phyloP scores from a whole-genome alignment of 2,329 filamentous ascomycete genomes.

The Scedosporium boydii region DNA sequence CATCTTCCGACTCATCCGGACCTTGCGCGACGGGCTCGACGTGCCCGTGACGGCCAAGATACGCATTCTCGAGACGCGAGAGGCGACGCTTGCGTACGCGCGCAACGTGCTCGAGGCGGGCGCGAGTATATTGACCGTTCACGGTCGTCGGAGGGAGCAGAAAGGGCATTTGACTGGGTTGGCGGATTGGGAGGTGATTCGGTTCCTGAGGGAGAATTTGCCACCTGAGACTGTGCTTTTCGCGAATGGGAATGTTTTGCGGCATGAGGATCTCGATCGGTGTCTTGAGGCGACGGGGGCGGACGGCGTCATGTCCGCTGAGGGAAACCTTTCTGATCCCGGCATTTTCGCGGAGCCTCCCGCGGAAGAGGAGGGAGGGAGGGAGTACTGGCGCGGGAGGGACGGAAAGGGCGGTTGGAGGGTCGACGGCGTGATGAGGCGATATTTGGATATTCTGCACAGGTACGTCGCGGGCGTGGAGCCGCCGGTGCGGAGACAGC shows the following conservation, averaged over 20 bases:
- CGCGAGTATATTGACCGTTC: conserved; percentile 87
- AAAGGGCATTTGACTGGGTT: conserved; percentile 93
- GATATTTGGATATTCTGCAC: conserved; percentile 88
- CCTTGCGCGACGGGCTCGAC: conserved; percentile 65
- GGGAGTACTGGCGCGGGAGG: conserved; percentile 78
- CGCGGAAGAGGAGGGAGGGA: conserved; percentile 50
- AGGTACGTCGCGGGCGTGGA: conserved; percentile 59
- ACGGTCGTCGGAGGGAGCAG: conserved; percentile 80
- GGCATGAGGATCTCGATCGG: conserved; percentile 63
- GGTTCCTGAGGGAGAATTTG: conserved; percentile 71
- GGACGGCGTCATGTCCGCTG: conserved; percentile 91
- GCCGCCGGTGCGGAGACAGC: conserved; percentile 57
- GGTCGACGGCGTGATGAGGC: conserved; percentile 75
- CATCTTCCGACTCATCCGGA: conserved; percentile 74
- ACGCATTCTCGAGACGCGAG: conserved; percentile 74
- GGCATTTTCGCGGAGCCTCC: conserved; percentile 70
- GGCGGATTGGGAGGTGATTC: conserved; percentile 83
- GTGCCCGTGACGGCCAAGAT: conserved; percentile 95
- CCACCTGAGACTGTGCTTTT: conserved; percentile 87
- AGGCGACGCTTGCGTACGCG: conserved; percentile 82
- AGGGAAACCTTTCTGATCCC: conserved; percentile 89
- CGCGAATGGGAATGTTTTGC: conserved; percentile 89
- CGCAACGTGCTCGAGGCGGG: conserved; percentile 78
- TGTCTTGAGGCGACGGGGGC: conserved; percentile 79
- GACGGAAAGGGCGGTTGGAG: conserved; percentile 78